phyloP scores from a whole-genome alignment of 2,329 filamentous ascomycete species.

The Akanthomyces lecanii region DNA sequence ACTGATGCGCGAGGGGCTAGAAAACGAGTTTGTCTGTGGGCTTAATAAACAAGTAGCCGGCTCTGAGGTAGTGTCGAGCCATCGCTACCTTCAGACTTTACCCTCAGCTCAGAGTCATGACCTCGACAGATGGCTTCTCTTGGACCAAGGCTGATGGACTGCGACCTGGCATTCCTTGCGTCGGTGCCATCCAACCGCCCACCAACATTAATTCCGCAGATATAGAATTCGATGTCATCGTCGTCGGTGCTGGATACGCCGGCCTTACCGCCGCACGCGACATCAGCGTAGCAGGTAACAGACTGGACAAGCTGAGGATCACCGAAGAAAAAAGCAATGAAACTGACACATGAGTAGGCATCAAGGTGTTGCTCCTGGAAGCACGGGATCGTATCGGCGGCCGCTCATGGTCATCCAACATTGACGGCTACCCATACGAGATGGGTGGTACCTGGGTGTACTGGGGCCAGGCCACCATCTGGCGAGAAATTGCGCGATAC shows the following conservation, averaged over 20 bases:
- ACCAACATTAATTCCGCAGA: slow-evolving; percentile 21
- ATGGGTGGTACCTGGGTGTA: slow-evolving; percentile 49
- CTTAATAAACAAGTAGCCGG: background rate
- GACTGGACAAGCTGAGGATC: too few species aligned
- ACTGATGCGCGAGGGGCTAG: background rate
- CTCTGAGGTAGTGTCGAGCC: background rate
- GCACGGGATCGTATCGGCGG: slow-evolving; percentile 46
- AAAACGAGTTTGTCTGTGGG: background rate
- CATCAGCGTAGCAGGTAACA: slow-evolving; percentile 25
- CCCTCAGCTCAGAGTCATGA: slow-evolving; percentile 20
- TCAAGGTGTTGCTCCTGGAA: slow-evolving; percentile 41
- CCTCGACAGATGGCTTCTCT: slow-evolving; percentile 29
- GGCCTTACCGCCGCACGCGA: slow-evolving; percentile 29
- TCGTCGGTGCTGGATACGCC: slow-evolving; percentile 30
- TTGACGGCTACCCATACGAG: slow-evolving; percentile 41
- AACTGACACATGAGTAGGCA: slow-evolving; percentile 22
- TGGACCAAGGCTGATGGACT: slow-evolving; percentile 29
- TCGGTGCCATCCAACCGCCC: slow-evolving; percentile 28
- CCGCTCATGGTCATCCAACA: slow-evolving; percentile 42
- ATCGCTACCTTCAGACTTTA: background rate
- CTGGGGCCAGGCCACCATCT: slow-evolving; percentile 41
- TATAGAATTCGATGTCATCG: slow-evolving; percentile 26
- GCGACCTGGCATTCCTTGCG: slow-evolving; percentile 28
- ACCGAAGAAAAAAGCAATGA: slow-evolving; percentile 4
- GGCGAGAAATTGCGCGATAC: slow-evolving; percentile 44